Base-by-base conservation (phyloP, 2,329 filamentous ascomycete genomes). In the Nothophaeocryptopus gaeumannii region DNA sequence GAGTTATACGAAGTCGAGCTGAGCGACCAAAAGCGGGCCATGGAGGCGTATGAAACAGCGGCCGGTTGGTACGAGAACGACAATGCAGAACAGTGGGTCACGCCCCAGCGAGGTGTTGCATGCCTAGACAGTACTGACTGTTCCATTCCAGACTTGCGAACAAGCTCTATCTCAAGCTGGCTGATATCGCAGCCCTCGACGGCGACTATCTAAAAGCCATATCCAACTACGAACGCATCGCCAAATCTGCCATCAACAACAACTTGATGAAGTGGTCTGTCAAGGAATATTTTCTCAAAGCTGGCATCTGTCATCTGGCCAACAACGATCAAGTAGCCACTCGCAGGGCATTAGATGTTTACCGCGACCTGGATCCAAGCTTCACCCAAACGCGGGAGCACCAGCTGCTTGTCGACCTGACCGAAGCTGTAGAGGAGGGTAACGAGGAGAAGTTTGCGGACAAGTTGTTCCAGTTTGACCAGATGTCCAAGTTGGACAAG, bases 261-360 rank as follows among this genome's bases (percentile, higher is more conserved):
- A 93, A 95, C 70, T 77, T 96, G 51, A 92, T 95, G 88, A 88
- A 85, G 68, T 95, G 89, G 82, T 89, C 83, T 40, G 89, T 97
- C 57, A 97, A 96, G 72, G 90, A 96, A 59, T 96, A 96, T 74
- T 85, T 96, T 65, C 79, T 97, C 65, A 96, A 96, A 74, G 89
- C 89, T 1, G 91, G 90, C 30, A 88, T 97, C 67, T 96, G 91
- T 74, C 86, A 95, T 68, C 78, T 97, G 33, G 83, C 82, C 47
- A 78, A 79, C n/a, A 77, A 74, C 49, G 92, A 97, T 68, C 74
- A 86, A 63, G 87, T 96, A 46, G 87, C 85, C 40, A 80, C 85
- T 13, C 85, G 85, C 65, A 82, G 89, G 42, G 91, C 90, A 29
- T 75, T 97, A 15, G 86, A 95, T 63, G 83, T 82, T 60, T 97